phyloP scores from a whole-genome alignment of 352 stramenopile genomes.

The Phytopythium oedochilum region DNA sequence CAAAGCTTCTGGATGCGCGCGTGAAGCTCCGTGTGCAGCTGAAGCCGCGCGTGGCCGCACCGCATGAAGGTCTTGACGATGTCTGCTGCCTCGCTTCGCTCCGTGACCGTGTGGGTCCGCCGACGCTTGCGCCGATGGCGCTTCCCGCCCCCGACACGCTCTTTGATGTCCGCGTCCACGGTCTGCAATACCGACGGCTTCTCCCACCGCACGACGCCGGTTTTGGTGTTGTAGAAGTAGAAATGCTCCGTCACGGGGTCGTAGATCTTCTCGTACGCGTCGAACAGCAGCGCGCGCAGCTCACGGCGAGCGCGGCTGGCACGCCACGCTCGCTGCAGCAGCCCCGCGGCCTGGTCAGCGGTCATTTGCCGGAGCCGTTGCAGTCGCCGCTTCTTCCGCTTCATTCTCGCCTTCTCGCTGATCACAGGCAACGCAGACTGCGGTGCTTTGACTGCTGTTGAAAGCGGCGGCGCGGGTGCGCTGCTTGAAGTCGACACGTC shows the following conservation, averaged over 20 bases:
- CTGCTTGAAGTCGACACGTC: constrained; percentile 6
- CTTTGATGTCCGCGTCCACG: constrained; percentile 33
- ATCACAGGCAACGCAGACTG: constrained; percentile 18
- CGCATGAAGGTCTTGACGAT: constrained; percentile 43
- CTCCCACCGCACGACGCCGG: constrained; percentile 57
- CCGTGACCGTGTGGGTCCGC: constrained; percentile 39
- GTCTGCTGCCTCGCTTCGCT: constrained; percentile 26
- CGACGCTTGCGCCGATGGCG: constrained; percentile 7
- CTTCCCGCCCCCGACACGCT: constrained; percentile 33
- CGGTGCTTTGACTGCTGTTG: not conserved
- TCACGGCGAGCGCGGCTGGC: constrained; percentile 28
- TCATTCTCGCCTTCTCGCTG: constrained; percentile 49
- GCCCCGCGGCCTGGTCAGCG: constrained; percentile 41
- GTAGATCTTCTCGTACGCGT: constrained; percentile 72
- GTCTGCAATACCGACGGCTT: constrained; percentile 36
- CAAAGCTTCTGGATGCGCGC: constrained; percentile 67
- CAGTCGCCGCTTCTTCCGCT: constrained; percentile 57
- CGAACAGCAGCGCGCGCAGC: constrained; percentile 32
- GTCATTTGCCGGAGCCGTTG: constrained; percentile 57
- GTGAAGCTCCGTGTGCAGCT: constrained; percentile 35
- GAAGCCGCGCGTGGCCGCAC: constrained; percentile 37
- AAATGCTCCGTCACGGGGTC: constrained; percentile 52
- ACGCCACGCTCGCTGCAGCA: constrained; percentile 52
- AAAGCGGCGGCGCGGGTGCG: not conserved
- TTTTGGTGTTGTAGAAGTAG: constrained; percentile 82